Conservation (phyloP, 805 yeast species). For the Candida nitratophila region DNA sequence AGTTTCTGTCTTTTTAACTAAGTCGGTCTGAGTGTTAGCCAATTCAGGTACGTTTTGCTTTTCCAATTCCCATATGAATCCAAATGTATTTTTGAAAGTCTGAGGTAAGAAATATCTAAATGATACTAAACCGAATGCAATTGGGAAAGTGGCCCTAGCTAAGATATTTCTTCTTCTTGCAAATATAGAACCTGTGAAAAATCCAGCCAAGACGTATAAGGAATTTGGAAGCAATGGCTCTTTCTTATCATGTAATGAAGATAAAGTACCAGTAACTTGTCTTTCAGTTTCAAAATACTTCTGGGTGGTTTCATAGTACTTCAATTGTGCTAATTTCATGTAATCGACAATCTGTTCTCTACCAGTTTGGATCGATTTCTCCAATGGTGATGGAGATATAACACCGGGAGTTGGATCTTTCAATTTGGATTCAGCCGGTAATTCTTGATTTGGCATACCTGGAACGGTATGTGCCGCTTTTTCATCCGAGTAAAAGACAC, state of each 20-base stretch:
- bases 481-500: conserved; percentile 19
- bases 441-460: conserved; percentile 14
- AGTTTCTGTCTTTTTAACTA: conserved; percentile 38
- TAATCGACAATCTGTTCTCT: conserved; percentile 36
- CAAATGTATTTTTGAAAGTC: conserved; percentile 57
- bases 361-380: conserved; percentile 37
- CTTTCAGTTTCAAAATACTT: conserved; percentile 55
- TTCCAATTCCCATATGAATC: conserved; percentile 55
- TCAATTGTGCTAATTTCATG: conserved; percentile 27
- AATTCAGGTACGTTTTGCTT: conserved; percentile 52
- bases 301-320: conserved; percentile 40
- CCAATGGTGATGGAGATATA: conserved; percentile 37
- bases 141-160: conserved; percentile 49
- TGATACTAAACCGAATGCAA: conserved; percentile 53
- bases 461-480: conserved; percentile 12
- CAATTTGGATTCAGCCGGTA: conserved; percentile 13
- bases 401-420: conserved; percentile 2
- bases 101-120: conserved; percentile 67
- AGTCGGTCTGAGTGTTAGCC: conserved; percentile 52
- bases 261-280: conserved; percentile 52
- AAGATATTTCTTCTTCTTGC: conserved; percentile 61
- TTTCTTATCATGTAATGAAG: conserved; percentile 52
- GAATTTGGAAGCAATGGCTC: conserved; percentile 72
- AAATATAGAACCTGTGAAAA: conserved; percentile 63
- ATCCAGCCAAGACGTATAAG: conserved; percentile 60